phyloP scores from a whole-genome alignment of 306 rosid genomes.

The Sicyos baderoa region DNA sequence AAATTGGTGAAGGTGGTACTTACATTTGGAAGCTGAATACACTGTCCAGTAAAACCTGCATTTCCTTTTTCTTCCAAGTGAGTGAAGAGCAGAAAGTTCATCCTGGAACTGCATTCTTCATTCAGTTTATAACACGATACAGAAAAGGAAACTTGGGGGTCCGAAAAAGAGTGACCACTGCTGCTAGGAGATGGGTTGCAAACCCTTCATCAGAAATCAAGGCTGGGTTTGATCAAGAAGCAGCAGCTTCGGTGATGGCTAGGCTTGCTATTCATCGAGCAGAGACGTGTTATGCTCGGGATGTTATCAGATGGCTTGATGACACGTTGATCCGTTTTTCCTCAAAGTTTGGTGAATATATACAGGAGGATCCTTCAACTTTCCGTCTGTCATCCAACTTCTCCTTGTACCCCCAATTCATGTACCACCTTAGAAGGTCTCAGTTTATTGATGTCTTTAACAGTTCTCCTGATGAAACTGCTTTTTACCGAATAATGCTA shows the following conservation, averaged over 20 bases:
- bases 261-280: conserved; percentile 80
- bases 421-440: conserved; percentile 80
- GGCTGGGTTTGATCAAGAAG: conserved; percentile 90
- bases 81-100: conserved; percentile 46
- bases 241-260: conserved; percentile 81
- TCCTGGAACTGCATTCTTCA: conserved; percentile 69
- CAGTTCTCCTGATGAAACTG: conserved; percentile 77
- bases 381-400: conserved; percentile 70
- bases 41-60: conserved; percentile 62
- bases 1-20: conserved; percentile 78
- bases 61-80: conserved; percentile 80
- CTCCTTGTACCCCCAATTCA: conserved; percentile 82
- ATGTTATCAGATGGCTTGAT: conserved; percentile 87
- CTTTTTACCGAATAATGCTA: conserved; percentile 70
- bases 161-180: conserved; percentile 76
- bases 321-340: conserved; percentile 53
- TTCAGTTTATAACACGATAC: conserved; percentile 69
- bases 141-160: conserved; percentile 55
- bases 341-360: conserved; percentile 81
- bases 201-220: conserved; percentile 58
- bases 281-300: conserved; percentile 63
- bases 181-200: conserved; percentile 88
- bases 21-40: conserved; percentile 64
- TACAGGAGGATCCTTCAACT: conserved; percentile 73
- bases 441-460: conserved; percentile 81